phyloP scores from a whole-genome alignment of 2,329 filamentous ascomycete species.

The Emergomyces africanus region DNA sequence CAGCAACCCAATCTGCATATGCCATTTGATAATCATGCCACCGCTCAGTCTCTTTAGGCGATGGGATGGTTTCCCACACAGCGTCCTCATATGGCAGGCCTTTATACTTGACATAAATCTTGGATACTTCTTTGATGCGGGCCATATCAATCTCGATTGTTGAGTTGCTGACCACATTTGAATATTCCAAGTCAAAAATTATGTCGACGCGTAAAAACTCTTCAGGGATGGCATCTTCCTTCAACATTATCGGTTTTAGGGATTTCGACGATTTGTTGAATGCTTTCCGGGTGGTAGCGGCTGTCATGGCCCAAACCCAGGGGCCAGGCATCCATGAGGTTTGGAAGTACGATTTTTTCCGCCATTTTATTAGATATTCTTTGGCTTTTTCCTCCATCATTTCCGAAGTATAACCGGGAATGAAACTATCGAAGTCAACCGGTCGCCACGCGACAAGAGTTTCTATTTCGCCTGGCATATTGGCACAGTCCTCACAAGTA shows the following conservation, averaged over 20 bases:
- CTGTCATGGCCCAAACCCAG: constrained; percentile 69
- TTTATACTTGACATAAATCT: constrained; percentile 79
- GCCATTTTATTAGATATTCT: constrained; percentile 89
- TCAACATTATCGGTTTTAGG: constrained; percentile 53
- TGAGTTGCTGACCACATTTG: constrained; percentile 41
- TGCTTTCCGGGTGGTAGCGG: constrained; percentile 51
- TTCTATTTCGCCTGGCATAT: constrained; percentile 54
- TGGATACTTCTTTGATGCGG: constrained; percentile 57
- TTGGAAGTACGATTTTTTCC: constrained; percentile 63
- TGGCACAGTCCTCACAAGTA: constrained; percentile 66
- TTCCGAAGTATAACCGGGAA: constrained; percentile 39
- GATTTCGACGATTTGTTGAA: constrained; percentile 60
- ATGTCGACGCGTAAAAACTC: constrained; percentile 80
- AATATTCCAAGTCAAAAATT: constrained; percentile 68
- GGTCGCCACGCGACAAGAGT: constrained; percentile 84
- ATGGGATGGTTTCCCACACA: constrained; percentile 77
- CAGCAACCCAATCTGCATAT: constrained; percentile 74
- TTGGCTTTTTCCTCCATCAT: constrained; percentile 62
- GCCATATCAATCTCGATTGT: constrained; percentile 58
- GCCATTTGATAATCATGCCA: constrained; percentile 73
- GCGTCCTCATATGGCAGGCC: constrained; percentile 81
- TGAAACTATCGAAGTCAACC: constrained; percentile 43
- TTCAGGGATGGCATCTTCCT: constrained; percentile 71
- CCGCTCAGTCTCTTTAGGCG: constrained; percentile 45
- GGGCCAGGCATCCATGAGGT: constrained; percentile 78